Conservation (phyloP, 768 basidiomycete species). For the Xerocomellus amylosporus region DNA sequence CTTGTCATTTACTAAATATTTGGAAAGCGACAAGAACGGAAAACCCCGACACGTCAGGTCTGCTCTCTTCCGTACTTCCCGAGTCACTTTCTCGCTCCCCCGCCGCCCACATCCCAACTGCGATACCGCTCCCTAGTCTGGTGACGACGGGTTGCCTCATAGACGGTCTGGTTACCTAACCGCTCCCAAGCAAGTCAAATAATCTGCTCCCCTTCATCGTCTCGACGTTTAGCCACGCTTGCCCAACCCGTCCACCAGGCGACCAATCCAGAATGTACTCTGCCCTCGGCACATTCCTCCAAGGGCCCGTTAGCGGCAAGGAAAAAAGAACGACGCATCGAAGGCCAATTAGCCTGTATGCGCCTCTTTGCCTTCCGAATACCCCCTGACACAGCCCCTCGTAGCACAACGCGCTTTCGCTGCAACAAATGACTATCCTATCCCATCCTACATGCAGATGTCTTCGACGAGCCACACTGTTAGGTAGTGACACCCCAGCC, state of each 20-base stretch:
- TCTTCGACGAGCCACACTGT: constrained; percentile 58
- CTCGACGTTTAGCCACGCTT: constrained; percentile 86
- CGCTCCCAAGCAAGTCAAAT: constrained; percentile 30
- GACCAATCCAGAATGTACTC: constrained; percentile 84
- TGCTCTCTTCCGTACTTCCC: constrained; percentile 51
- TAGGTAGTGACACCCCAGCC: constrained; percentile 82
- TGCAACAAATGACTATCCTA: constrained; percentile 89
- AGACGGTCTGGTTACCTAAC: too few relatives aligned
- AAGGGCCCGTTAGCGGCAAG: constrained; percentile 70
- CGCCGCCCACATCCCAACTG: constrained; percentile 59
- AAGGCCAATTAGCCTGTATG: constrained; percentile 42
- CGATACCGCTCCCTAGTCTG: constrained; percentile 42
- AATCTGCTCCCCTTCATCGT: constrained; percentile 62
- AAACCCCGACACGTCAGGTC: too few relatives aligned
- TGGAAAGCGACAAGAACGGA: too few relatives aligned
- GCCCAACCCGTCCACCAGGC: constrained; percentile 90
- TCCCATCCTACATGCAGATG: constrained; percentile 81
- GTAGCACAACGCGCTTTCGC: constrained; percentile 58
- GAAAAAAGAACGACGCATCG: constrained; percentile 69
- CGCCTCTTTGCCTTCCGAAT: neutral
- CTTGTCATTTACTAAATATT: too few relatives aligned
- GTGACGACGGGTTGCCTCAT: too few relatives aligned
- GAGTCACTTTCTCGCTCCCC: constrained; percentile 66
- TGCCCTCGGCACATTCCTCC: constrained; percentile 80
- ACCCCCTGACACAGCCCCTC: constrained; percentile 7